Conservation (phyloP, 495 filamentous ascomycete species). For the Aspergillus mulundensis region DNA sequence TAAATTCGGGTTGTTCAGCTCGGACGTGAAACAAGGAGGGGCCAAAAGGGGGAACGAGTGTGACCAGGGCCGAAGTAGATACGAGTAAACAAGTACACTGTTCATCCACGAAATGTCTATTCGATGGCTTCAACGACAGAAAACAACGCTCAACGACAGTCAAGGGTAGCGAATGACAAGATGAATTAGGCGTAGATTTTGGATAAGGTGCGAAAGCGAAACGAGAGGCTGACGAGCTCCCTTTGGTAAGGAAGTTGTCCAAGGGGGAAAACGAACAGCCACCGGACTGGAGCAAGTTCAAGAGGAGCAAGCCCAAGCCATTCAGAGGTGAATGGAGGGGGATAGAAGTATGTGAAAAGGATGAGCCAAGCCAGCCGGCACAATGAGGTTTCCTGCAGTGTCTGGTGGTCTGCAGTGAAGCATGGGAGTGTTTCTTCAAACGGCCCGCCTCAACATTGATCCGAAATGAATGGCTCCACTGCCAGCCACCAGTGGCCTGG, state of each 20-base stretch:
- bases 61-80: constrained; percentile 2
- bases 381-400: not conserved
- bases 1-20: constrained; percentile 3
- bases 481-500: not conserved
- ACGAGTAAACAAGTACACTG: constrained; percentile 14
- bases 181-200: constrained; percentile 9
- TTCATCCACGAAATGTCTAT: not conserved
- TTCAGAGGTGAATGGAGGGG: constrained; percentile 5
- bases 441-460: constrained; percentile 22
- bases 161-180: constrained; percentile 10
- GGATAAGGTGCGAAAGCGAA: constrained; percentile 4
- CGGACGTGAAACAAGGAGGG: constrained; percentile 9
- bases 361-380: constrained; percentile 11
- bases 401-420: not conserved
- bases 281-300: constrained; percentile 16
- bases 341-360: not conserved
- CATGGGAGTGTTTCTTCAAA: not conserved
- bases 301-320: constrained; percentile 11
- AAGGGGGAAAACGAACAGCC: constrained; percentile 16
- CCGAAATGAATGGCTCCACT: constrained; percentile 22
- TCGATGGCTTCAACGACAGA: not conserved
- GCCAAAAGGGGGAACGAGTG: constrained; percentile 21
- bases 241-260: not conserved
- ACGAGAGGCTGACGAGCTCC: constrained; percentile 11
- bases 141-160: constrained; percentile 1